Conservation (phyloP, 768 basidiomycete species). For the Mycena galopus region DNA sequence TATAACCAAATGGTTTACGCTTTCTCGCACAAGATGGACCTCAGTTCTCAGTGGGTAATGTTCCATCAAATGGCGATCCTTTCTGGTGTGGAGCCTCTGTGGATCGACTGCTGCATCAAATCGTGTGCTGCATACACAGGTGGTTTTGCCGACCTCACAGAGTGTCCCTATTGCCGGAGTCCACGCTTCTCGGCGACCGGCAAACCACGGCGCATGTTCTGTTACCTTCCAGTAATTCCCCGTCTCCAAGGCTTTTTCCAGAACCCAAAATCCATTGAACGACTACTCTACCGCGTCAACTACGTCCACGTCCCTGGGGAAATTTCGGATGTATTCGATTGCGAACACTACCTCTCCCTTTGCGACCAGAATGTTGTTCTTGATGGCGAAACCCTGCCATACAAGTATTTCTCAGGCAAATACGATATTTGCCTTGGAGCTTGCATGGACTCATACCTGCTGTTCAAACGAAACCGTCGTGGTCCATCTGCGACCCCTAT, state of each 20-base stretch:
- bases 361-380: background rate
- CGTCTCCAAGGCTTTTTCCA: background rate
- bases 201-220: background rate
- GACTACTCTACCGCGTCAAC: background rate
- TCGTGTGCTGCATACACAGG: background rate
- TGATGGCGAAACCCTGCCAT: background rate
- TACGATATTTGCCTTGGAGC: background rate
- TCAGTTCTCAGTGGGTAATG: background rate
- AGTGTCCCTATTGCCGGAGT: background rate
- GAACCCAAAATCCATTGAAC: background rate
- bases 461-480: too few relatives aligned
- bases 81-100: background rate
- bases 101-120: background rate
- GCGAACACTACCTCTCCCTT: background rate
- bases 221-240: background rate
- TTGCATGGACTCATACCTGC: too few relatives aligned
- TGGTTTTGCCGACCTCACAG: background rate
- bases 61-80: background rate
- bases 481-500: too few relatives aligned
- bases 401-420: background rate
- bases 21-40: background rate
- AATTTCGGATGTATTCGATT: background rate
- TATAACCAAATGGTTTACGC: background rate
- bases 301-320: background rate
- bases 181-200: background rate